Base-by-base conservation (phyloP, 208 protist genomes). In the Wallacemonas sp. region DNA sequence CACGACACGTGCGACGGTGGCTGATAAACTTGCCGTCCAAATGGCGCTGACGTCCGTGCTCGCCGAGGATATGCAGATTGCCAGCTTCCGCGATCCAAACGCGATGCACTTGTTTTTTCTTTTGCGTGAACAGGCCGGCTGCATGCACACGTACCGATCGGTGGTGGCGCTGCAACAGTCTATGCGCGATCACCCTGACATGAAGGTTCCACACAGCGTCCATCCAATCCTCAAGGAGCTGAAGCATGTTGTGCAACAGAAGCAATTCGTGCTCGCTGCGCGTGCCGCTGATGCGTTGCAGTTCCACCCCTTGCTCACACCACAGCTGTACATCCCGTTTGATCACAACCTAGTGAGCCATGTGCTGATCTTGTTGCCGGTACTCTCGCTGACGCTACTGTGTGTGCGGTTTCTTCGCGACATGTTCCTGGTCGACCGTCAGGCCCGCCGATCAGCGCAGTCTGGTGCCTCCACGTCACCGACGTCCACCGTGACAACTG, bases 301-400 rank as follows among this genome's bases (percentile, higher is more conserved):
- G 73, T 88, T 81, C 52, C 79, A 94, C 60, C 82, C 78, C n/a
- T 72, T 82, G 10, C 71, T 91, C 0, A 76, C 83, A 2, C 84
- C 88, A n/a, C 82, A 91, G 55, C 69, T 90, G 37, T 89, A 87
- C 74, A 86, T 90, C 48, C 88, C 88, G 30, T 83, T 64, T 65
- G 88, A 94, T 39, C 85, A 94, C 57, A 62, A 68, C 9, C 4
- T 91, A 0, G 63, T 90, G 36, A 80, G 63, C 33, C 88, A 91
- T 45, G n/a, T 80, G 15, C 70, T 80, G 19, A 75, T 93, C 38
- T 61, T 93, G 33, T 32, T 89, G 53, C 87, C 87, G 0, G 63
- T 87, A 41, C 1, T 83, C 17, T 67, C 67, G 12, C 44, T 74
- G 22, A 44, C 53, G 8, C 55, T 89, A 10, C 44, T 94, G 17